Base-by-base conservation (phyloP, 2,329 filamentous ascomycete species). In the Pleurostoma richardsiae region DNA sequence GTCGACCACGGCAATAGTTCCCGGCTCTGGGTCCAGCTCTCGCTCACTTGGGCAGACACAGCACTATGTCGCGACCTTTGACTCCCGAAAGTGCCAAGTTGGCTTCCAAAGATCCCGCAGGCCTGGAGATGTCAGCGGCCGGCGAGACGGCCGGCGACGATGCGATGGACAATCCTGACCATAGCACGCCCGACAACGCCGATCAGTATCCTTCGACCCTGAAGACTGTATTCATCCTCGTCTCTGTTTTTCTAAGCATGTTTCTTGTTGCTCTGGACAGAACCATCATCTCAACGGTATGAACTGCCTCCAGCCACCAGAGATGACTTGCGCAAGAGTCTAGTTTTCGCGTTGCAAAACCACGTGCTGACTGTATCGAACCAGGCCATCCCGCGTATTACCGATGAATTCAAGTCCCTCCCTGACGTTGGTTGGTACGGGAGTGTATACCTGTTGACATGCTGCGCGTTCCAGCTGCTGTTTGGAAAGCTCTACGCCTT, bases 351-450 rank as follows among this genome's bases (percentile, higher is more conserved):
- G 30, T 2, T 19, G 26, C 19, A 42, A 42, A 46, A 49, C 41
- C 42, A 48, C 29, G 5, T 36, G 8, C 28, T 47, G 3, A 50
- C 43, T 4, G 39, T 47, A 11, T 30, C 49, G 3, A 55, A 51
- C 3, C n/a, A 36, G 33, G 55, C 55, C 4, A 54, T 57, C 30
- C 55, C 54, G 7, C 46, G 47, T 42, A 56, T 56, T 36, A 56
- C 52, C n/a, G 46, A 56, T 47, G 49, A 50, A 26, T 56, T 49
- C 43, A 76, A 51, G 27, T 55, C 54, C 10, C 47, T 55, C 4
- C 29, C 48, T n/a, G 56, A 56, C 33, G 44, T 53, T 26, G 52
- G 56, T 29, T 58, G 56, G 56, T 58, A 58, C 40, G 55, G 55
- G 8, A 52, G 50, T 19, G 56, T 50, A 2, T 59, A 57, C 41